Evolutionary conservation across 2,329 filamentous ascomycete species (phyloP).

Genomic region (Periglandula ipomoeae): DNA sequence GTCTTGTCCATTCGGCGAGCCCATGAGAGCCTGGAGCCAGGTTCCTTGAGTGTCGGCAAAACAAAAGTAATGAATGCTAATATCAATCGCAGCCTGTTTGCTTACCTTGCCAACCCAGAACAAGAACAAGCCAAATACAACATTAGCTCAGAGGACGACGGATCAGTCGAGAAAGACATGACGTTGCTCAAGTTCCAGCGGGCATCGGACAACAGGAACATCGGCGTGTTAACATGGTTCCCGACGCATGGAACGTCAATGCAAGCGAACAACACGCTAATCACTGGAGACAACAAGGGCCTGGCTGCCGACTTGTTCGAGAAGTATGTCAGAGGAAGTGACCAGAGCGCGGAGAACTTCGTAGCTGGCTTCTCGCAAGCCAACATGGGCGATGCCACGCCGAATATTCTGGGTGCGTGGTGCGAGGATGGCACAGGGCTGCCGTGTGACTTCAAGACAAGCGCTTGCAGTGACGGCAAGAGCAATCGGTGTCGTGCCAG

Average conservation of each 20-base stretch:
- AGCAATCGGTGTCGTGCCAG: conserved; percentile 61
- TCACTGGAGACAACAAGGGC: conserved; percentile 89
- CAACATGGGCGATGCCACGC: conserved; percentile 82
- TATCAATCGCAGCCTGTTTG: conserved; percentile 74
- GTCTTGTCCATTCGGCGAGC: conserved; percentile 70
- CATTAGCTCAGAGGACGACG: conserved; percentile 23
- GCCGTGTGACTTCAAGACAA: conserved; percentile 64
- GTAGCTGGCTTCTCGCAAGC: conserved; percentile 88
- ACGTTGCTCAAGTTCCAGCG: conserved; percentile 68
- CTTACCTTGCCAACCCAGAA: conserved; percentile 74
- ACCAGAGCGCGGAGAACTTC: conserved; percentile 55
- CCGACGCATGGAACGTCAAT: conserved; percentile 85
- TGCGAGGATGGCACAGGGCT: conserved; percentile 73
- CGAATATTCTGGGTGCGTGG: conserved; percentile 75
- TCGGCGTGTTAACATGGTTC: conserved; percentile 84
- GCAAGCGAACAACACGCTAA: conserved; percentile 80
- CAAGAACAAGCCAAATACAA: conserved; percentile 61
- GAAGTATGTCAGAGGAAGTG: conserved; percentile 47
- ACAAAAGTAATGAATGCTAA: conserved; percentile 60
- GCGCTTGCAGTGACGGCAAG: conserved; percentile 63
- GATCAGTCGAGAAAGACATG: conserved; percentile 62
- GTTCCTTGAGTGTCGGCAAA: conserved; percentile 56
- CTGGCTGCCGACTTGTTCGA: conserved; percentile 81
- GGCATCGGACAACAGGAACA: conserved; percentile 59
- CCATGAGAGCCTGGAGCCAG: conserved; percentile 48